phyloP scores from a whole-genome alignment of 352 stramenopile genomes.

The Ophiocytium majus region DNA sequence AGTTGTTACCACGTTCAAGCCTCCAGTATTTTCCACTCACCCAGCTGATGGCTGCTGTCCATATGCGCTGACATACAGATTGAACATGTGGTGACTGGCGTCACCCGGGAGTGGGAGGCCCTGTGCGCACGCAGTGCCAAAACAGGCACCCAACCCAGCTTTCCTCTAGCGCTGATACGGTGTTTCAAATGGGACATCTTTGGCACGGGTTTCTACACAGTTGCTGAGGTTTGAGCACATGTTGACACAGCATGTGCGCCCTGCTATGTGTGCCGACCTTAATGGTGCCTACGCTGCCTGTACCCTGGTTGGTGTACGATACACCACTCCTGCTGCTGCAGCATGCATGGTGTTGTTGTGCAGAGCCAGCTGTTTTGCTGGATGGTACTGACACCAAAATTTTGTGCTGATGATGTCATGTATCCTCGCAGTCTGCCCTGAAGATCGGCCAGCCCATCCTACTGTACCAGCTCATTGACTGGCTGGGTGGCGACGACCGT shows the following conservation, averaged over 20 bases:
- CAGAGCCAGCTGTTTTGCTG: background rate
- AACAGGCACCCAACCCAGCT: background rate
- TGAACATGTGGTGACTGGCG: background rate
- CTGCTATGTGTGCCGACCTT: background rate
- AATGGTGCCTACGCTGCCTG: background rate
- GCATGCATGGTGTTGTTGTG: background rate
- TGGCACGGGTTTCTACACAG: background rate
- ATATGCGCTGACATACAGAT: too few relatives aligned
- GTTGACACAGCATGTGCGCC: background rate
- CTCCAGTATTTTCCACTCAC: too few relatives aligned
- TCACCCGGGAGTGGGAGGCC: background rate
- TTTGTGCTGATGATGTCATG: too few relatives aligned
- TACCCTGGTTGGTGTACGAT: background rate
- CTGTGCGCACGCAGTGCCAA: background rate
- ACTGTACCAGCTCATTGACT: constrained; percentile 9
- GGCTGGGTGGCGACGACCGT: background rate
- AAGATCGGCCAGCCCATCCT: background rate
- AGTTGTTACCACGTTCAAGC: too few relatives aligned
- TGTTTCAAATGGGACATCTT: background rate
- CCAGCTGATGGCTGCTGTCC: too few relatives aligned
- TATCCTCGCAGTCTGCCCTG: background rate
- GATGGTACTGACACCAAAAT: background rate
- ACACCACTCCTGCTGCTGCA: background rate
- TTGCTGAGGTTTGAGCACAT: background rate
- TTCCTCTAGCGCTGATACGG: background rate